Evolutionary conservation across 2,329 filamentous ascomycete genomes (phyloP), one percentile per base, ranked within the genome.

Genomic region (Venturia effusa): DNA sequence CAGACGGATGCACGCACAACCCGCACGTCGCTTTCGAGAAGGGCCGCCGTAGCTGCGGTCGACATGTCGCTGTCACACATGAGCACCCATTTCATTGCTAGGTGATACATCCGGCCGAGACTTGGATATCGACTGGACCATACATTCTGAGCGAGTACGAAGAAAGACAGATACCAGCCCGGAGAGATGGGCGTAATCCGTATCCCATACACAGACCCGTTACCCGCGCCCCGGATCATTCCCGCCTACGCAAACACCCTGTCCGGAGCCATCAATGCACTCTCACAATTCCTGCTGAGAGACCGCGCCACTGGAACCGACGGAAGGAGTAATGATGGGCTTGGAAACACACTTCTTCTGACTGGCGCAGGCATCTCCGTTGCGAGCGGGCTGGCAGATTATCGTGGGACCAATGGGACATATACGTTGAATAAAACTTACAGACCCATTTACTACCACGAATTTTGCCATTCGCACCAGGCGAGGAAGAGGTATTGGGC

Each of bases 401-500:
- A 99, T 74, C 83, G 94, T 64, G 94, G 94, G 24, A 81, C 84
- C 61, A 89, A 92, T 68, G 94, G 94, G 66, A 97, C 93, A 10
- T 99, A 99, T 73, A 88, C 91, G 54, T 82, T 94, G 71, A 97
- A 97, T 78, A 91, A 89, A 77, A 85, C 84, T 17, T 97, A 96
- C 72, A 85, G 89, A 1, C 94, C 93, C 39, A 95, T 96, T 68
- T 99, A 96, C 78, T 92, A 89, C 74, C 86, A 91, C 74, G 94
- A 99, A 74, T 99, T 97, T 71, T 76, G 91, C 54, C 78, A 82
- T 59, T 89, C 80, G 67, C 93, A 97, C 75, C 90, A 92, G 73
- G 86, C 89, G 15, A 81, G 94, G 68, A 94, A 97, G 75, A 81
- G 94, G 66, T 99, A 99, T 74, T 99, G 94, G 94, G 93, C 94